phyloP scores from a whole-genome alignment of 2,329 filamentous ascomycete species.

The Sordariomycetes sp. region DNA sequence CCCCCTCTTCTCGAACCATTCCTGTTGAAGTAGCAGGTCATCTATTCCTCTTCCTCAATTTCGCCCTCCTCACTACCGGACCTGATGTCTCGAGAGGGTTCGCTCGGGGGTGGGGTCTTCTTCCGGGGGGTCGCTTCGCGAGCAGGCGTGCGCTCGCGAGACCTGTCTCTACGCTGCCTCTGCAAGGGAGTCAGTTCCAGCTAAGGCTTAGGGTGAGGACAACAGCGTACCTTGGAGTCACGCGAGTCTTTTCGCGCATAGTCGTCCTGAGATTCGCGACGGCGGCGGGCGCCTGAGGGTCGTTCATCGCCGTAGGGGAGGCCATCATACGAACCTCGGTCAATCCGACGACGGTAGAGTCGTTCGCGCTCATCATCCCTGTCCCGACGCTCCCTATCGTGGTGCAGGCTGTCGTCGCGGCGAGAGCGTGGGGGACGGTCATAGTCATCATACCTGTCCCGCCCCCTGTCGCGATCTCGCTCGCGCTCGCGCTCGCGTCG shows the following conservation, averaged over 20 bases:
- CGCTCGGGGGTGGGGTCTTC: slow-evolving; percentile 38
- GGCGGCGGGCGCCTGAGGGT: slow-evolving; percentile 58
- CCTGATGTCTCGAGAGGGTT: slow-evolving; percentile 39
- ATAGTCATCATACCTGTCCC: slow-evolving; percentile 27
- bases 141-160: slow-evolving; percentile 52
- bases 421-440: slow-evolving; percentile 44
- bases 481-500: slow-evolving; percentile 33
- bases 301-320: slow-evolving; percentile 80
- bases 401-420: slow-evolving; percentile 57
- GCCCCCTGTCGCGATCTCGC: slow-evolving; percentile 30
- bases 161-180: slow-evolving; percentile 49
- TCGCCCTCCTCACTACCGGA: slow-evolving; percentile 93
- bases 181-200: slow-evolving; percentile 22
- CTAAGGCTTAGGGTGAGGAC: slow-evolving; percentile 5
- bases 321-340: slow-evolving; percentile 73
- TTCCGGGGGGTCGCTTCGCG: slow-evolving; percentile 47
- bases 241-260: slow-evolving; percentile 55
- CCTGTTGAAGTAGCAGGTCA: not conserved
- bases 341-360: slow-evolving; percentile 70
- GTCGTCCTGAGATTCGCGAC: slow-evolving; percentile 71
- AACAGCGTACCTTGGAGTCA: slow-evolving; percentile 51
- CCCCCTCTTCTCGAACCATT: not conserved
- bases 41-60: slow-evolving; percentile 66
- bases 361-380: slow-evolving; percentile 87
- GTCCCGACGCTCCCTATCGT: slow-evolving; percentile 79